Conservation (phyloP, 2,329 filamentous ascomycete species). For the Teratosphaeriaceae sp. region DNA sequence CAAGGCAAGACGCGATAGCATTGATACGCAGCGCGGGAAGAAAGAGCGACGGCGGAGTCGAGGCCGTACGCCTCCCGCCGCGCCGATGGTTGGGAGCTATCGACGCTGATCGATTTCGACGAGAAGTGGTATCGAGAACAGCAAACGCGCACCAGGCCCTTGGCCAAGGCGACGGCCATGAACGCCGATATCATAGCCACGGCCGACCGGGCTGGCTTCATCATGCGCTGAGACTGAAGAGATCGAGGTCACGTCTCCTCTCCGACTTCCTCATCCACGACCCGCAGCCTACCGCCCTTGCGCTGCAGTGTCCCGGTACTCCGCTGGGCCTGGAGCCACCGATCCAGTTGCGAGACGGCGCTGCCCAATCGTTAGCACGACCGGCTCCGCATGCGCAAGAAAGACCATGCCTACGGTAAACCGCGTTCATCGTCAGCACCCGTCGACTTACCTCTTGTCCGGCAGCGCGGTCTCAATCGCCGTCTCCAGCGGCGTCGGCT, state of each 20-base stretch:
- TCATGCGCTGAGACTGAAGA: neutral
- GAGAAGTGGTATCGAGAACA: too few relatives aligned
- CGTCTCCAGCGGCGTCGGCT: conserved; percentile 15
- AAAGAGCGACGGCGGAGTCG: conserved; percentile 15
- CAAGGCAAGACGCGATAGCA: conserved; percentile 25
- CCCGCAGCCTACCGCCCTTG: conserved; percentile 18
- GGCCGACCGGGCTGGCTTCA: too few relatives aligned
- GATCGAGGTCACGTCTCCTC: conserved; percentile 4
- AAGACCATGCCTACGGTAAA: conserved; percentile 3
- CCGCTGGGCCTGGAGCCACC: conserved; percentile 22
- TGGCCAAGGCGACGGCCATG: too few relatives aligned
- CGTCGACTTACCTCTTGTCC: conserved; percentile 21
- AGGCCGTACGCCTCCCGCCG: conserved; percentile 18
- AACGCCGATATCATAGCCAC: too few relatives aligned
- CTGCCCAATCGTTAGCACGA: conserved; percentile 9
- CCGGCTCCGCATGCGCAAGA: neutral
- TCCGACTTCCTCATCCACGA: conserved; percentile 20
- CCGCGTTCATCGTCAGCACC: neutral
- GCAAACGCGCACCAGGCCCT: too few relatives aligned
- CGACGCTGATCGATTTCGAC: neutral
- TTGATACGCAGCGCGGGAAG: conserved; percentile 17
- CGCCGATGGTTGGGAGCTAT: conserved; percentile 13
- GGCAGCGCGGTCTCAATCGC: conserved; percentile 19
- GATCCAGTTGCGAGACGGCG: conserved; percentile 18
- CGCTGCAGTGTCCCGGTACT: conserved; percentile 14